These are phyloP conservation scores for Mucor velutinosus DNA, from an alignment of 371 early-diverging fungal genomes.

Conservation along the genomic window DNA sequence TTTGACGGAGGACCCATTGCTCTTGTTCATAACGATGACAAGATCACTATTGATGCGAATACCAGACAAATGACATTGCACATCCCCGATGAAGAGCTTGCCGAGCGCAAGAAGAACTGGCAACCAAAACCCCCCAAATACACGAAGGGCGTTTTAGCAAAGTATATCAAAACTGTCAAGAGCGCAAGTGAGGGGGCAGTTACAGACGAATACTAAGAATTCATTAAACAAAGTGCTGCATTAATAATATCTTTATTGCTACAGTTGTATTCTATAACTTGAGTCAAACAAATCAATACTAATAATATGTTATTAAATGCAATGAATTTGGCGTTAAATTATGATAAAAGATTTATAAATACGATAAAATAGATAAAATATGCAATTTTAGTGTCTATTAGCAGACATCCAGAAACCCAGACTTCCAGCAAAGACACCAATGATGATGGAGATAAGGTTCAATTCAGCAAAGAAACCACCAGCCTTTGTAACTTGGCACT, in stretches of 20 bases:
- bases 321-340: not conserved
- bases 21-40: conserved; percentile 86
- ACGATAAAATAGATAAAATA: not conserved
- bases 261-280: no score
- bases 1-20: conserved; percentile 96
- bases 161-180: conserved; percentile 88
- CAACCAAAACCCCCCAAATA: conserved; percentile 83
- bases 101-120: conserved; percentile 69
- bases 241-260: no score
- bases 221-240: not conserved
- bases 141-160: conserved; percentile 85
- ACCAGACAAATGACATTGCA: conserved; percentile 72
- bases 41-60: conserved; percentile 84
- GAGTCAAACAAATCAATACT: no score
- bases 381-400: not conserved
- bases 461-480: conserved; percentile 5
- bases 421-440: conserved; percentile 35
- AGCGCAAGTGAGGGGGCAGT: conserved; percentile 85
- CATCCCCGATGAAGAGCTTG: conserved; percentile 79
- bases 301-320: not conserved
- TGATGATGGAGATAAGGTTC: conserved; percentile 21
- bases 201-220: conserved; percentile 67
- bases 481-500: not conserved
- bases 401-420: conserved; percentile 23
- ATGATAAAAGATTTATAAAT: not conserved